These are phyloP conservation scores for Fusarium sp. DNA, from an alignment of 2,329 filamentous ascomycete species.

Conservation along the genomic window DNA sequence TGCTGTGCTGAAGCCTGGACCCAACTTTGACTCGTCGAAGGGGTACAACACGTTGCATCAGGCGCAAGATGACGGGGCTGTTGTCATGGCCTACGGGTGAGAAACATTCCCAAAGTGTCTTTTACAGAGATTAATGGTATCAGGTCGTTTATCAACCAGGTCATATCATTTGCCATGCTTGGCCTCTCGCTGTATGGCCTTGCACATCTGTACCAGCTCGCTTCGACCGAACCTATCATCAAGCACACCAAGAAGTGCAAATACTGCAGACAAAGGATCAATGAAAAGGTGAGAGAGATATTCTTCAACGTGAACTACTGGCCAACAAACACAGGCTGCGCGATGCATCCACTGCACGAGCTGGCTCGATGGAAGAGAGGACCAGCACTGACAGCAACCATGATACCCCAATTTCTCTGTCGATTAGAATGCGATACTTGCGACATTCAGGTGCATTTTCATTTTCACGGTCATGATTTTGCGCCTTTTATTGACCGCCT, in stretches of 20 bases:
- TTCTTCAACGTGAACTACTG: too few relatives aligned
- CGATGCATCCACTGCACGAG: conserved; percentile 60
- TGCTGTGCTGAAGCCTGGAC: conserved; percentile 66
- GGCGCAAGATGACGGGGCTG: conserved; percentile 73
- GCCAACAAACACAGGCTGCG: conserved; percentile 47
- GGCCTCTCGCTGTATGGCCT: conserved; percentile 71
- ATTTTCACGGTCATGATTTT: too few relatives aligned
- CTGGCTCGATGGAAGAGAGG: conserved; percentile 61
- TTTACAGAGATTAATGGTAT: background rate
- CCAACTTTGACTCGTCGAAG: conserved; percentile 57
- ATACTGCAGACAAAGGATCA: conserved; percentile 70
- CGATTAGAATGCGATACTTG: background rate
- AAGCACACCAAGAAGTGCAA: conserved; percentile 73
- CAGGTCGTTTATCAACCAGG: conserved; percentile 67
- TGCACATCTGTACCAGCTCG: conserved; percentile 66
- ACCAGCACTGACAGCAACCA: conserved; percentile 30
- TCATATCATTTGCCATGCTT: conserved; percentile 71
- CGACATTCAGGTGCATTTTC: too few relatives aligned
- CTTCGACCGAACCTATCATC: conserved; percentile 71
- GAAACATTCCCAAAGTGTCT: conserved; percentile 25
- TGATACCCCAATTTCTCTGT: conserved; percentile 14
- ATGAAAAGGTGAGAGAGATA: conserved; percentile 61
- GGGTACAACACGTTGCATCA: conserved; percentile 75
- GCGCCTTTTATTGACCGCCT: background rate
- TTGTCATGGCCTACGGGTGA: conserved; percentile 75